Evolutionary conservation across 129 eudicot genomes (phyloP).

Genomic region (Helianthus tuberosus): DNA sequence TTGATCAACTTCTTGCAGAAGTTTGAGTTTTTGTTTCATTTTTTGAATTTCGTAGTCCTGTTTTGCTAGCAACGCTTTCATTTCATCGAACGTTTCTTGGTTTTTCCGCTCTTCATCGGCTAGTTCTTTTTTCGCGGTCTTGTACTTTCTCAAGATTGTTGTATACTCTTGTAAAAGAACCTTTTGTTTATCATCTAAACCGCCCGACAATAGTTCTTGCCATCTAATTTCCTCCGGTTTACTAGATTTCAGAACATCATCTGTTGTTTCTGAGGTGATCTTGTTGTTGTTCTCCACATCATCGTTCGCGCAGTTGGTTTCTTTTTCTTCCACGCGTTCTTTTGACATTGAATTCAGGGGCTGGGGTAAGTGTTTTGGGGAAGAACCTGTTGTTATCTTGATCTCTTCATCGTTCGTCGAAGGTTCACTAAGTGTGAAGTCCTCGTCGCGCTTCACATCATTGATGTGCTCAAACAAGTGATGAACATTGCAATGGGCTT

Average conservation of each 20-base stretch:
- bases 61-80: slow-evolving; percentile 36
- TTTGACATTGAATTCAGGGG: neutral
- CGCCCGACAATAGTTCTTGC: slow-evolving; percentile 69
- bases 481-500: slow-evolving; percentile 51
- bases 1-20: slow-evolving; percentile 26
- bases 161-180: slow-evolving; percentile 75
- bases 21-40: slow-evolving; percentile 54
- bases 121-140: slow-evolving; percentile 63
- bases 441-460: slow-evolving; percentile 59
- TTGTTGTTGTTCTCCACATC: neutral
- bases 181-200: slow-evolving; percentile 72
- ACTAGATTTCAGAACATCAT: slow-evolving; percentile 6
- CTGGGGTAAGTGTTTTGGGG: neutral
- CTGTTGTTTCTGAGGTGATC: neutral
- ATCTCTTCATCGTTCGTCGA: slow-evolving; percentile 2
- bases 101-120: slow-evolving; percentile 52
- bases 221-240: slow-evolving; percentile 36
- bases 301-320: neutral
- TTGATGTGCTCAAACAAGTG: slow-evolving; percentile 58
- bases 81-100: slow-evolving; percentile 35
- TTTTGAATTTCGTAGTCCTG: slow-evolving; percentile 64
- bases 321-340: slow-evolving; percentile 18
- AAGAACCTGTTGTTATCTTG: neutral
- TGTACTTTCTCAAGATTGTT: slow-evolving; percentile 63
- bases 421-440: slow-evolving; percentile 17